These are phyloP conservation scores for Thalassiosira profunda DNA, from an alignment of 108 stramenopile genomes.

Conservation along the genomic window DNA sequence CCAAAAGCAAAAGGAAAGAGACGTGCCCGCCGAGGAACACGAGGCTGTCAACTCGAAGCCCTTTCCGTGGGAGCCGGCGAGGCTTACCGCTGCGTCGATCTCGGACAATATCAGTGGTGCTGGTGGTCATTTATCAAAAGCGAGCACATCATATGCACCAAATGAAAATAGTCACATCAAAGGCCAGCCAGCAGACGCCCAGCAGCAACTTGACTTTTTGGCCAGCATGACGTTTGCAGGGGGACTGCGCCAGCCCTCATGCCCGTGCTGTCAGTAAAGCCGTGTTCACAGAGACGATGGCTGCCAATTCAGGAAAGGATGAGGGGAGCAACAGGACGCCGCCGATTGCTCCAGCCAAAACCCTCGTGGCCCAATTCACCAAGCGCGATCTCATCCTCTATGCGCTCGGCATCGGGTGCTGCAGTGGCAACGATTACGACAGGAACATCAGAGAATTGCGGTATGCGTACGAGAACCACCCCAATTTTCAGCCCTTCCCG, in stretches of 20 bases:
- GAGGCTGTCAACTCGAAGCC: background rate
- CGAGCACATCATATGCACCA: no score
- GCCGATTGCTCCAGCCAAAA: background rate
- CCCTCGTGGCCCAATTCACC: constrained; percentile 27
- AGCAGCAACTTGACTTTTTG: constrained; percentile 49
- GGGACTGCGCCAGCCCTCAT: constrained; percentile 49
- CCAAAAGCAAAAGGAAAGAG: background rate
- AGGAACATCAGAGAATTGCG: constrained; percentile 41
- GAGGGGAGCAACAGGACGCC: background rate
- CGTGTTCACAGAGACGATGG: background rate
- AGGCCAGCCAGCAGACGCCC: background rate
- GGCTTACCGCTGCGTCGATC: background rate
- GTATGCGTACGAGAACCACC: constrained; percentile 70
- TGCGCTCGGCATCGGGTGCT: constrained; percentile 80
- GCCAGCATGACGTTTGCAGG: constrained; percentile 65
- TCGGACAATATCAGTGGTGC: background rate
- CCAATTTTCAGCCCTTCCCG: constrained; percentile 61
- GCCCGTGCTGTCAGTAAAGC: constrained; percentile 49
- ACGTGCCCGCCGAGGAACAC: background rate
- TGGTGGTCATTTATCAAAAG: no score
- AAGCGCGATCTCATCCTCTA: constrained; percentile 66
- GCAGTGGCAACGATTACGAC: constrained; percentile 27
- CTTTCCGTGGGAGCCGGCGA: constrained; percentile 20
- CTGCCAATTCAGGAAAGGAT: background rate
- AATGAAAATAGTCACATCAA: background rate